Evolutionary conservation across 768 basidiomycete genomes (phyloP), one percentile per base, ranked within the genome.

Genomic region (Suillus sp.): DNA sequence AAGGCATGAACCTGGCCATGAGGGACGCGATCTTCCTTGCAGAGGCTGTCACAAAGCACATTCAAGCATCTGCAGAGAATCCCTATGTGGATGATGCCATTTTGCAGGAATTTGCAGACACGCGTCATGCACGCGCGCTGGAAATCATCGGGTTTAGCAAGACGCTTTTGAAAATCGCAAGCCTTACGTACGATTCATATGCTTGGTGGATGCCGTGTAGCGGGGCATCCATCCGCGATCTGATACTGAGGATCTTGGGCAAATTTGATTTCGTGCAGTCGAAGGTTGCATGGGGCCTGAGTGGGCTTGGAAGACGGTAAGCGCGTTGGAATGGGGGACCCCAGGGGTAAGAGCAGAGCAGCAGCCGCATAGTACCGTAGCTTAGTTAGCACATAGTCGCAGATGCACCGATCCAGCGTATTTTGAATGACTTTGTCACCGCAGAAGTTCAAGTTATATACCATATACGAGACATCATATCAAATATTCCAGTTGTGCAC

Each of bases 1-100:
- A 84, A 60, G 85, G 85, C n/a, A 83, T 86, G 84, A 84, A 85
- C 64, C 78, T 86, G 25, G 83, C 83, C 4, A 71, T 86, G 14
- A 78, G 84, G 13, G 85, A 86, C 64, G 84, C 80, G 14, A 70
- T 83, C 30, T 73, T 75, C 55, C 76, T 85, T 4, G 83, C 80
- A 4, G 75, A 78, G 18, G 78, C 69, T 10, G 70, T 86, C 55
- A 68, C 72, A 18, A 70, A 75, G 27, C 80, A 81, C 68, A 63
- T 78, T 3, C 65, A 55, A 7, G 65, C 64, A 22, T 14, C 63
- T 4, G n/a, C 62, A 8, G 67, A 65, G n/a, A 69, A 68, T 0
- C 37, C 37, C 18, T 37, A 27, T 25, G 55, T 27, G 16, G 55
- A 56, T 38, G 79, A 82, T 38, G 65, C 40, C 37, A 66, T 76